These are phyloP conservation scores for Diaporthe sp. DNA, from an alignment of 2,329 filamentous ascomycete species.

Conservation along the genomic window DNA sequence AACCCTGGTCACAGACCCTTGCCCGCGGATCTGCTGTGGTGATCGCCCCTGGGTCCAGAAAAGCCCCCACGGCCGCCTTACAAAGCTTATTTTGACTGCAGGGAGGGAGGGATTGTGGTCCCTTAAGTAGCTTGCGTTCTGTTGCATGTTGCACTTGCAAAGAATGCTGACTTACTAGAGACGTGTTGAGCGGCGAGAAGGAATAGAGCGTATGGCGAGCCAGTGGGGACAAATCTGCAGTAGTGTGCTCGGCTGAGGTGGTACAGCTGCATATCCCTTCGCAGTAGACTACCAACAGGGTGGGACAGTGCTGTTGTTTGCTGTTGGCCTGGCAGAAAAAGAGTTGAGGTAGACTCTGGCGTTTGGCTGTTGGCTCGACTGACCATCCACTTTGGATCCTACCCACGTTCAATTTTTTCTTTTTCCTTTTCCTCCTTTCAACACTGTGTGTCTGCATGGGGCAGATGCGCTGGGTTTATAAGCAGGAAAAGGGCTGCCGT, in stretches of 20 bases:
- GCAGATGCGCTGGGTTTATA: not conserved
- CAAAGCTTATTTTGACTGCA: constrained; percentile 21
- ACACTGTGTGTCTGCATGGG: not conserved
- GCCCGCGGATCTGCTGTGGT: constrained; percentile 2
- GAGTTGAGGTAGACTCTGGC: not conserved
- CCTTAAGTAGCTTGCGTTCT: not conserved
- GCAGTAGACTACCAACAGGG: not conserved
- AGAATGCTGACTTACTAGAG: not conserved
- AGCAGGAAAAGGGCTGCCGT: not conserved
- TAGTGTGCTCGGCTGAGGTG: constrained; percentile 2
- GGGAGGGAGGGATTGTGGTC: not conserved
- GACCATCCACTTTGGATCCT: not conserved
- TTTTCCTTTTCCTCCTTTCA: not conserved
- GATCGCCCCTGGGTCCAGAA: not conserved
- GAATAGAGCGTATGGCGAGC: not conserved
- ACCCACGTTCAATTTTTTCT: not conserved
- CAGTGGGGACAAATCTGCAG: not conserved
- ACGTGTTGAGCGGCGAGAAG: not conserved
- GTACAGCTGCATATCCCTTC: constrained; percentile 3
- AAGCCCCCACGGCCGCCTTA: constrained; percentile 16
- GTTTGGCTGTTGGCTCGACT: not conserved
- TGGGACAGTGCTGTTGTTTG: not conserved
- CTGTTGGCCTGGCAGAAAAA: not conserved
- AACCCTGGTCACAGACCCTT: constrained; percentile 11
- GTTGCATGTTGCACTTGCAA: not conserved